Base-by-base conservation (phyloP, 208 protist genomes). In the Leptomonas pyrrhocoris region DNA sequence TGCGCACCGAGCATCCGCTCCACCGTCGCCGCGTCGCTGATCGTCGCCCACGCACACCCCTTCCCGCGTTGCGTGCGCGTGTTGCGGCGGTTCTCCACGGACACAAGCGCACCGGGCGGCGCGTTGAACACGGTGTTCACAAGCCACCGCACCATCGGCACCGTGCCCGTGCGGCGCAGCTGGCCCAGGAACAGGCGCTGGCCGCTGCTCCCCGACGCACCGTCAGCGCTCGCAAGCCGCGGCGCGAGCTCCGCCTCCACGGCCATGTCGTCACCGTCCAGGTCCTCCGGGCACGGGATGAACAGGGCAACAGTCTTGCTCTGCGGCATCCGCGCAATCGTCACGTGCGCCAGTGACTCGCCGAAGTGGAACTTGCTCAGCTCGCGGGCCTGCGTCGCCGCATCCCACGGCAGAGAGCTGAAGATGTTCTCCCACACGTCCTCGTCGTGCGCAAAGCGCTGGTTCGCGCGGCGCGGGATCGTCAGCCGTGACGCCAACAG, bases 111-210 rank as follows among this genome's bases (percentile, higher is more conserved):
- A 23, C 74, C 73, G 8, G 48, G 19, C 23, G 77, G 72, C 1
- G 75, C 65, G 62, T 88, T 68, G 18, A 90, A 77, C 57, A 94
- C 85, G 42, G 67, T 74, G 8, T 81, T 68, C 38, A 94, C 71
- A 0, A 94, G 61, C 85, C 88, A 94, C 54, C 80, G 73, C 45
- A 94, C 74, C 84, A 91, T 89, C 19, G 80, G 81, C 54, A 91
- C 85, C 18, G 88, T 94, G 28, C 73, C 85, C 36, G 67, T 58
- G 68, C 88, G 88, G 45, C 85, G 88, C 43, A 94, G 88, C 69
- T 94, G 88, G n/a, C 88, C 88, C 36, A 94, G 45, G 65, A 94
- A 94, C 31, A 94, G 61, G 28, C 88, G 88, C 49, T 67, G 48
- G 12, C 60, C 58, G 31, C 30, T 30, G 16, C 38, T 28, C 16